Evolutionary conservation across 768 basidiomycete genomes (phyloP).

Genomic region (Collybia sp.): DNA sequence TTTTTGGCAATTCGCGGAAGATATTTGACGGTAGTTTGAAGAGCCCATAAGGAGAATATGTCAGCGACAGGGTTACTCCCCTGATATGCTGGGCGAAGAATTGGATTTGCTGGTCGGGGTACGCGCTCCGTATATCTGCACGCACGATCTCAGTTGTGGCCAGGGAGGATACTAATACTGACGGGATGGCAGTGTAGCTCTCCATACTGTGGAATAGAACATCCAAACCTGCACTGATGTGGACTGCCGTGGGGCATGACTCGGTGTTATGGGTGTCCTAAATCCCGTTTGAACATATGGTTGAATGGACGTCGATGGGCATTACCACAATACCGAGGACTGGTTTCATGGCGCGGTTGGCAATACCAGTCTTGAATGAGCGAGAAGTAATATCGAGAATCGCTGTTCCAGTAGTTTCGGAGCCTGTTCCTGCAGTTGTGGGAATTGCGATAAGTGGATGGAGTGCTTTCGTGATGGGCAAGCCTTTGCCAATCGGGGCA

Average conservation of each 20-base stretch:
- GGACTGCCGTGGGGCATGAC: conserved; percentile 85
- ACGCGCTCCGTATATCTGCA: conserved; percentile 83
- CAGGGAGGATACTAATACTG: conserved; percentile 19
- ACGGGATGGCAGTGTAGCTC: conserved; percentile 93
- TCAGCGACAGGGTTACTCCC: conserved; percentile 94
- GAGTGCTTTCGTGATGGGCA: conserved; percentile 70
- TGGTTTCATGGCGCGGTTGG: conserved; percentile 88
- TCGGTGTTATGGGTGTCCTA: conserved; percentile 88
- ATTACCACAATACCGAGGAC: conserved; percentile 71
- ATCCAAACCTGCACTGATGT: conserved; percentile 93
- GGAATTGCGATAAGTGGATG: conserved; percentile 83
- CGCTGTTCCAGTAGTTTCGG: conserved; percentile 92
- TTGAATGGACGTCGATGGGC: conserved; percentile 1
- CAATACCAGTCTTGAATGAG: conserved; percentile 96
- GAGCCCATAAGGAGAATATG: conserved; percentile 93
- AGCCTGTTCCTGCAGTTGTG: conserved; percentile 80
- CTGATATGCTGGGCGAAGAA: conserved; percentile 88
- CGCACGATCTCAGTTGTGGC: background rate
- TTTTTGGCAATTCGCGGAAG: conserved; percentile 85
- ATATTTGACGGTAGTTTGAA: conserved; percentile 83
- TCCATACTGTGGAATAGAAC: conserved; percentile 96
- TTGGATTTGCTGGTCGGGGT: conserved; percentile 87
- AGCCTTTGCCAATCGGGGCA: conserved; percentile 90
- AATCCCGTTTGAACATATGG: background rate
- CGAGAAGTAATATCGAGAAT: conserved; percentile 90